Conservation (phyloP, 202 grass and related monocot genomes). For the Hordeum pubiflorum region DNA sequence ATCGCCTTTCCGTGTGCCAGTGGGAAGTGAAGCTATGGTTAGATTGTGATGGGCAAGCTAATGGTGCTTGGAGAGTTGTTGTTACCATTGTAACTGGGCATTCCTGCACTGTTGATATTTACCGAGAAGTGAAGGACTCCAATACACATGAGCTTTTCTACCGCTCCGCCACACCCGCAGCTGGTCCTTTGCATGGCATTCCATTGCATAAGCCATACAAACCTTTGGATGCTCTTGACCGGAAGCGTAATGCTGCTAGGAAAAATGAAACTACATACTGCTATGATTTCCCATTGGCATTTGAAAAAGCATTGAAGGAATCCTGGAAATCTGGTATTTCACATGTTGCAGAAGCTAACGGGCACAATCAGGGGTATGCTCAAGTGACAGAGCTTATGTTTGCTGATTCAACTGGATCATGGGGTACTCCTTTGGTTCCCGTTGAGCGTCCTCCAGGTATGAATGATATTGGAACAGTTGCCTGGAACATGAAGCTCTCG, state of each 20-base stretch:
- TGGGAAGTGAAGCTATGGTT: conserved; percentile 98
- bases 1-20: conserved; percentile 88
- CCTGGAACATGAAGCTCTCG: conserved; percentile 85
- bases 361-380: conserved; percentile 43
- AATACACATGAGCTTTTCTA: conserved; percentile 66
- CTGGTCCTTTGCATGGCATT: conserved; percentile 71
- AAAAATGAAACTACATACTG: conserved; percentile 94
- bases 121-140: conserved; percentile 77
- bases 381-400: conserved; percentile 76
- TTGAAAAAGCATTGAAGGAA: conserved; percentile 76
- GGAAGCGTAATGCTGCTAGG: conserved; percentile 71
- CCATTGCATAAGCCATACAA: conserved; percentile 59
- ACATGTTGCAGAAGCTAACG: conserved; percentile 34
- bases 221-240: conserved; percentile 67
- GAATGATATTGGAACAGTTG: conserved; percentile 82
- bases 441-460: conserved; percentile 55
- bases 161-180: conserved; percentile 44
- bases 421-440: conserved; percentile 71
- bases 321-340: conserved; percentile 55
- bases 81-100: conserved; percentile 95
- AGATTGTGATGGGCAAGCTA: conserved; percentile 62
- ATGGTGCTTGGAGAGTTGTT: conserved; percentile 87
- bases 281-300: conserved; percentile 97
- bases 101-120: conserved; percentile 92
- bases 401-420: conserved; percentile 54